Conservation (phyloP, 306 rosid species). For the Begonia loranthoides region DNA sequence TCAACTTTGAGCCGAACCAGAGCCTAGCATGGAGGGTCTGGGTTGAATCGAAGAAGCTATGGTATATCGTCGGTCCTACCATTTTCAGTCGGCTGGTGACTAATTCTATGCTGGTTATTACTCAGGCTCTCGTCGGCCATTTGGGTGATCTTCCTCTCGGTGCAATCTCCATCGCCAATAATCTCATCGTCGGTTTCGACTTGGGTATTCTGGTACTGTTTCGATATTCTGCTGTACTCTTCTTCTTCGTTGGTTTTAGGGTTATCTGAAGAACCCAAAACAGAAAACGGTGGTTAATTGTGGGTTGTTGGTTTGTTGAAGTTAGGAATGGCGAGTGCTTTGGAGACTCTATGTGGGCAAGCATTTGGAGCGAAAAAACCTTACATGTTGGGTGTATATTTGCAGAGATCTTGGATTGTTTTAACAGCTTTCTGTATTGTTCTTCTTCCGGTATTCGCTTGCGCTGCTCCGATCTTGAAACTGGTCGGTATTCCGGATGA, state of each 20-base stretch:
- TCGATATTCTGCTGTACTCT: neutral
- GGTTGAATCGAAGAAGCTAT: constrained; percentile 58
- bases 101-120: constrained; percentile 45
- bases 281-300: too few species aligned
- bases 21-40: constrained; percentile 15
- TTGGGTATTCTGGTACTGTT: constrained; percentile 48
- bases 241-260: too few species aligned
- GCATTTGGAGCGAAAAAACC: constrained; percentile 72
- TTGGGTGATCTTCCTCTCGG: constrained; percentile 64
- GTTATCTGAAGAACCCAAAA: too few species aligned
- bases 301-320: constrained; percentile 4
- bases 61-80: constrained; percentile 73
- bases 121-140: constrained; percentile 73
- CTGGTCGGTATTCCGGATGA: constrained; percentile 52
- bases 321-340: constrained; percentile 86
- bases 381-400: constrained; percentile 66
- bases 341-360: constrained; percentile 79
- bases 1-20: neutral
- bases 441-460: constrained; percentile 40
- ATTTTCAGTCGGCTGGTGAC: constrained; percentile 45
- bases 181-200: constrained; percentile 56
- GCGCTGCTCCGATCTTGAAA: constrained; percentile 40
- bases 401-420: constrained; percentile 86
- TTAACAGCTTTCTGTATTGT: constrained; percentile 37
- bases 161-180: constrained; percentile 42